Evolutionary conservation across 176 grass and related monocot species (phyloP).

Genomic region (Rhynchospora breviuscula): DNA sequence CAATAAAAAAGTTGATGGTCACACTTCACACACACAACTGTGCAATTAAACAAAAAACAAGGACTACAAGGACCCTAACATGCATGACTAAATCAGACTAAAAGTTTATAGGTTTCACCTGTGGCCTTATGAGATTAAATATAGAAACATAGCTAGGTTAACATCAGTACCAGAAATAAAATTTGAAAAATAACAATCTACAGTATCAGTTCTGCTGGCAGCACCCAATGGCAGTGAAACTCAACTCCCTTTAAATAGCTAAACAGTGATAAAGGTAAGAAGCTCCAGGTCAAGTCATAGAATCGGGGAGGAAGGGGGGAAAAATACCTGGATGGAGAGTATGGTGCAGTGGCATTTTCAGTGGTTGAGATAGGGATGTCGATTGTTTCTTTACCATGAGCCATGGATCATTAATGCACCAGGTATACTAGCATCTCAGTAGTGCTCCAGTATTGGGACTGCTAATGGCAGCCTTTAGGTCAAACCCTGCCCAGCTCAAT

Average conservation of each 20-base stretch:
- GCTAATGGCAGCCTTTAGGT: not conserved
- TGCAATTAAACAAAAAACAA: too few species aligned
- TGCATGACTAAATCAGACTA: too few species aligned
- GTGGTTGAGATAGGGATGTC: slow-evolving; percentile 12
- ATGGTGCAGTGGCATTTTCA: not conserved
- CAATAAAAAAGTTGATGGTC: not conserved
- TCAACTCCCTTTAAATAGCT: not conserved
- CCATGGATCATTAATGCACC: not conserved
- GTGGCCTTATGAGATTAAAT: too few species aligned
- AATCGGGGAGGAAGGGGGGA: not conserved
- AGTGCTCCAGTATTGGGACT: not conserved
- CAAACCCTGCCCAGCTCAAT: not conserved
- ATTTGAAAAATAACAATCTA: not conserved
- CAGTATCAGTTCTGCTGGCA: not conserved
- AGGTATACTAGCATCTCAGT: not conserved
- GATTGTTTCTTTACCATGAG: slow-evolving; percentile 12
- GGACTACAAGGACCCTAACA: too few species aligned
- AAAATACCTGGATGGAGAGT: slow-evolving; percentile 18
- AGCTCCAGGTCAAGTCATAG: not conserved
- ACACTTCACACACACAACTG: too few species aligned
- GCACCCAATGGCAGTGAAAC: not conserved
- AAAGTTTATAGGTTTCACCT: too few species aligned
- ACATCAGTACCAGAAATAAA: not conserved
- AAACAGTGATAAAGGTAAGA: not conserved
- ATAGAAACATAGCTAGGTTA: not conserved